Evolutionary conservation across 805 yeast species (phyloP), one percentile per base, ranked within the genome.

Genomic region (Nakazawaea wickerhamii): DNA sequence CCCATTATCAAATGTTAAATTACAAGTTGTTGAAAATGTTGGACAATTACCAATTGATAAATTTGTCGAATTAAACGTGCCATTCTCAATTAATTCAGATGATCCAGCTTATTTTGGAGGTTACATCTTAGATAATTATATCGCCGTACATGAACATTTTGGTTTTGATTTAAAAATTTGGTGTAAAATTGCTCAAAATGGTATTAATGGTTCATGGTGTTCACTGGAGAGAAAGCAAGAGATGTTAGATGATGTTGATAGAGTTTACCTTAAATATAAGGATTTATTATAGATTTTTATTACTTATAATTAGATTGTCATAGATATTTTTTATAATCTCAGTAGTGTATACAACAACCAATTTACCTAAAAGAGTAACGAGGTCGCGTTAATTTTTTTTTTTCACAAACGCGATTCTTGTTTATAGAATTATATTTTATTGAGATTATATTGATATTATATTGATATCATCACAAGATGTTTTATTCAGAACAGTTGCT

Each of bases 41-140:
- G 57, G 69, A 1, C 80, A 86, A 53, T 64, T 85, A 48, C 95
- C 95, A 36, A 68, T 85, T 48, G 66, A 68, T 38, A 61, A 67
- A 51, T 75, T 82, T 50, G 59, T 86, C 38, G 84, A 81, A 7
- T 65, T 68, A 23, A 69, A 73, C 48, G 82, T 84, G 18, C 81
- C 87, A 21, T 81, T 86, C 59, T 79, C 88, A 33, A 68, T 85
- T 58, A 86, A 86, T 60, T 78, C 85, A 3, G 88, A 81, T 56
- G 89, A 81, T 56, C 89, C 89, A 30, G 85, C 93, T 3, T 85
- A 85, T 58, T 85, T 85, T 56, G 91, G 91, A 37, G 91, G 88
- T n/a, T 84, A 84, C 61, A 77, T 84, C 50, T 64, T 85, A 50
- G 91, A 85, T 55, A 85, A 84, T 61, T 85, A 84, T 59, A 55